A percentile compares a stretch with the other conserved stretches of the same genome.
These are phyloP conservation scores for Fusarium udum DNA, from an alignment of 2,329 filamentous ascomycete genomes.

Conservation along the genomic window DNA sequence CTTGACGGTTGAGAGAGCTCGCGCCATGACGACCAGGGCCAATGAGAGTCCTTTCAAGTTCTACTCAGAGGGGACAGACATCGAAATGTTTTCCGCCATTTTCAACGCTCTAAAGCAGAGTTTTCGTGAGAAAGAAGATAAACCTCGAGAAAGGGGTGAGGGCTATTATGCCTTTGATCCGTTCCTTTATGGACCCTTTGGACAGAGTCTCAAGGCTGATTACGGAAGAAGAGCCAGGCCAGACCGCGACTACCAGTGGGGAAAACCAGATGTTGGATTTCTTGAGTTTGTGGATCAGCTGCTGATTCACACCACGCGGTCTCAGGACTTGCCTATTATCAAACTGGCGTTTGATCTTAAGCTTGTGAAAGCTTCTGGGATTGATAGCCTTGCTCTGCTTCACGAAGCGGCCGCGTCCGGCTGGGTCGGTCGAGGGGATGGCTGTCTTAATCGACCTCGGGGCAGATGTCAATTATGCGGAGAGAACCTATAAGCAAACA, in stretches of 20 bases:
- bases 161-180: background rate
- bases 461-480: background rate
- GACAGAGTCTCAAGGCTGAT: background rate
- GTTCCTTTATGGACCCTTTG: background rate
- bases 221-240: background rate
- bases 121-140: background rate
- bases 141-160: background rate
- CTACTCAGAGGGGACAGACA: background rate
- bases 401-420: background rate
- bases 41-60: background rate
- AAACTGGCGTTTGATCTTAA: background rate
- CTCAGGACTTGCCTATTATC: background rate
- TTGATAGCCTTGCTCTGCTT: background rate
- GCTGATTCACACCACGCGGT: background rate
- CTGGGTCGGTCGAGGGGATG: background rate
- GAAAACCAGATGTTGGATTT: background rate
- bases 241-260: background rate
- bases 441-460: background rate
- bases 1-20: background rate
- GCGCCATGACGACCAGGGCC: background rate
- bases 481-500: accelerated
- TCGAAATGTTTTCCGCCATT: background rate
- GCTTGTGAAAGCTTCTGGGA: background rate
- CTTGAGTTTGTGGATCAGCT: background rate
- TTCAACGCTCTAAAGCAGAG: background rate